phyloP scores from a whole-genome alignment of 2,329 filamentous ascomycete species.

The Apiospora sp. region DNA sequence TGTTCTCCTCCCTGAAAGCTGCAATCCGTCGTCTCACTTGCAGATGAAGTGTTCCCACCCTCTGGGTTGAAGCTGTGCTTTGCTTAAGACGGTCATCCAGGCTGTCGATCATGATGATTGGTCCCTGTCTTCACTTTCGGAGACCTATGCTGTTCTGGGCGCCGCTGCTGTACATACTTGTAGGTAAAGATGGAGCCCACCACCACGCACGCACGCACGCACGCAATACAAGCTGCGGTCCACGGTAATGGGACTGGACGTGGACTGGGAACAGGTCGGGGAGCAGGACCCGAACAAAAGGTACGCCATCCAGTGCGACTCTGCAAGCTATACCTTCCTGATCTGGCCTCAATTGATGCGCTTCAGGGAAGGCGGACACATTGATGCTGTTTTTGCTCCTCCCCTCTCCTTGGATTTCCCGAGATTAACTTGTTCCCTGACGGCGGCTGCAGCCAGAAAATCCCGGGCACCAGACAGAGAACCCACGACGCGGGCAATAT shows the following conservation, averaged over 20 bases:
- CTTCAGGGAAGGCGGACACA: constrained; percentile 23
- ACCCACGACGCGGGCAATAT: neutral
- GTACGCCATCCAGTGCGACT: constrained; percentile 7
- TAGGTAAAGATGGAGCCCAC: neutral
- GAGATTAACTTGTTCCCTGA: constrained; percentile 24
- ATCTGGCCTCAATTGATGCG: constrained; percentile 12
- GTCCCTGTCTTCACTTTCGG: constrained; percentile 15
- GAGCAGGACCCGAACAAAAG: constrained; percentile 23
- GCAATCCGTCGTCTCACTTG: constrained; percentile 10
- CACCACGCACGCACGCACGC: neutral
- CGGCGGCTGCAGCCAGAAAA: constrained; percentile 13
- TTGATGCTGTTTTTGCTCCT: neutral
- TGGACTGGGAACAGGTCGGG: neutral
- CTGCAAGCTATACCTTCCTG: constrained; percentile 23
- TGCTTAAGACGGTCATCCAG: constrained; percentile 3
- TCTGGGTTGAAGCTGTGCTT: neutral
- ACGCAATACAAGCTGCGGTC: neutral
- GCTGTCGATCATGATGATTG: constrained; percentile 22
- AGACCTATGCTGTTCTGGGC: constrained; percentile 15
- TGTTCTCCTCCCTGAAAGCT: neutral
- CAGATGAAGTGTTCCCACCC: constrained; percentile 7
- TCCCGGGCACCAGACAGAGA: neutral
- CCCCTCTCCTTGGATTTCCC: constrained; percentile 4
- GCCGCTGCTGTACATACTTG: neutral
- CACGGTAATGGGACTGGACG: constrained; percentile 13